Conservation (phyloP, 2,329 filamentous ascomycete species). For the Pseudogymnoascus sp. region DNA sequence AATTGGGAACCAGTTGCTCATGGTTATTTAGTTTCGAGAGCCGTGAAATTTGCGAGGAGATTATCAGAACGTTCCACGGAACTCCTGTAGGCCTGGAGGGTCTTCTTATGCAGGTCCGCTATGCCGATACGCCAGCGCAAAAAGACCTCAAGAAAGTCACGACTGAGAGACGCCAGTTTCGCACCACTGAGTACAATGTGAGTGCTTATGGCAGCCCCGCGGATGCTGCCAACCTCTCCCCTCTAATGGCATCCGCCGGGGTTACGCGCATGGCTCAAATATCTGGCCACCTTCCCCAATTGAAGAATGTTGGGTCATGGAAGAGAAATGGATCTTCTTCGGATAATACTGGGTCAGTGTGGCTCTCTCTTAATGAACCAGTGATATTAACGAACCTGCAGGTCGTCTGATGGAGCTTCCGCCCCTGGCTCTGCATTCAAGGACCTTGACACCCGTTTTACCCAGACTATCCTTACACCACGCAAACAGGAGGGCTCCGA, state of each 20-base stretch:
- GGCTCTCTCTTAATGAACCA: background rate
- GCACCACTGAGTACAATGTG: conserved; percentile 89
- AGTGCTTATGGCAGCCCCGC: conserved; percentile 58
- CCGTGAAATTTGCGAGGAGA: conserved; percentile 82
- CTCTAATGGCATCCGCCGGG: conserved; percentile 35
- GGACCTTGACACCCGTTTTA: conserved; percentile 24
- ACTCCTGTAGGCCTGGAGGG: conserved; percentile 68
- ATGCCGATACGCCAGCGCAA: conserved; percentile 92
- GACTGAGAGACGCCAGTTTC: conserved; percentile 89
- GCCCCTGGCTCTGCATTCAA: conserved; percentile 27
- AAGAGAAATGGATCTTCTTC: conserved; percentile 27
- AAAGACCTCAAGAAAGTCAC: conserved; percentile 95
- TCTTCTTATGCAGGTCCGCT: conserved; percentile 86
- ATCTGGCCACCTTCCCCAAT: conserved; percentile 27
- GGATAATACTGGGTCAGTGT: conserved; percentile 21
- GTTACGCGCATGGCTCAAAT: conserved; percentile 29
- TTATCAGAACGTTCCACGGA: conserved; percentile 84
- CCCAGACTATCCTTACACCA: background rate
- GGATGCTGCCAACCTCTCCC: conserved; percentile 36
- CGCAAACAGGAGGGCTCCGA: background rate
- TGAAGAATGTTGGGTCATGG: conserved; percentile 29
- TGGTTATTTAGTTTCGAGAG: conserved; percentile 65
- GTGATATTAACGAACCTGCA: background rate
- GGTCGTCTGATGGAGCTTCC: conserved; percentile 17
- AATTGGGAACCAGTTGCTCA: conserved; percentile 17